phyloP scores from a whole-genome alignment of 139 green algal genomes.

The Diplosphaera chodatii region DNA sequence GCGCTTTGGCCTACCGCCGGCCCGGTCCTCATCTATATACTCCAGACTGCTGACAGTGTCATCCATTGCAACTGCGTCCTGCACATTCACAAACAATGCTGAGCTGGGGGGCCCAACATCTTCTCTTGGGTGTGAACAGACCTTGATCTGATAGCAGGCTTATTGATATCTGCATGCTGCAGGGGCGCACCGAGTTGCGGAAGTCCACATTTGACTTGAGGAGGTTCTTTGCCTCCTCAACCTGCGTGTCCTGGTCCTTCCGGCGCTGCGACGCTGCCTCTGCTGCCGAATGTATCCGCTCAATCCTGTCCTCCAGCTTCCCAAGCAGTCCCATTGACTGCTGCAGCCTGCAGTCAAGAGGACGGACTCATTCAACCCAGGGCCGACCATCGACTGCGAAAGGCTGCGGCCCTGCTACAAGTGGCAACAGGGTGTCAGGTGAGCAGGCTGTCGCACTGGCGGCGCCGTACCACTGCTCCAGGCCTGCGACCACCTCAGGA shows the following conservation, averaged over 20 bases:
- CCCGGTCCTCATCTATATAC: constrained; percentile 29
- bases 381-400: too few species aligned
- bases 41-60: constrained; percentile 25
- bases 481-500: constrained; percentile 22
- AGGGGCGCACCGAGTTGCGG: neutral
- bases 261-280: constrained; percentile 9
- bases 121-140: too few species aligned
- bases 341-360: constrained; percentile 19
- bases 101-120: too few species aligned
- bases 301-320: constrained; percentile 10
- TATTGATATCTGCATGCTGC: neutral
- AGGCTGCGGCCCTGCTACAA: too few species aligned
- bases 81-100: too few species aligned
- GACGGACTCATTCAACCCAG: too few species aligned
- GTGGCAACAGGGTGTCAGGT: too few species aligned
- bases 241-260: constrained; percentile 16
- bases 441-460: too few species aligned
- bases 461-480: constrained; percentile 52
- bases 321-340: constrained; percentile 6
- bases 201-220: constrained; percentile 28
- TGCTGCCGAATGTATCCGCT: neutral
- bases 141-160: too few species aligned
- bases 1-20: constrained; percentile 3
- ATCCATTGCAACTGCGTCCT: constrained; percentile 25
- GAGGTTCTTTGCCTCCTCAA: constrained; percentile 38